Percentiles rank a stretch among this genome's conserved stretches.
phyloP scores from a whole-genome alignment of 371 early-diverging fungal species.

The Rhizomucor miehei region DNA sequence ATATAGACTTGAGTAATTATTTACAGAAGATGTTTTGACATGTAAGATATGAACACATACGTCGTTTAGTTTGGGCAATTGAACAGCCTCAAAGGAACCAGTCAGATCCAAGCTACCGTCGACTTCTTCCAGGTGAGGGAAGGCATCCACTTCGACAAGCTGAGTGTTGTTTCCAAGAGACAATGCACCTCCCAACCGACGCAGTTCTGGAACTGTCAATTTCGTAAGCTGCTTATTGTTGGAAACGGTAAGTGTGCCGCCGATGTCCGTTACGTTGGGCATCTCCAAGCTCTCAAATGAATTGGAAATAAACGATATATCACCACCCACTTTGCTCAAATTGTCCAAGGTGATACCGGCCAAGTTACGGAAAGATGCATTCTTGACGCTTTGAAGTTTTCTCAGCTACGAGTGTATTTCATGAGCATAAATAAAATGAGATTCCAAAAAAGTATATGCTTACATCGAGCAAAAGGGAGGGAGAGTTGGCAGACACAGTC shows the following conservation, averaged over 20 bases:
- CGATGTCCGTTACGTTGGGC: constrained; percentile 34
- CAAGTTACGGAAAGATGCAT: constrained; percentile 41
- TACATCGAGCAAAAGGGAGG: constrained; percentile 30
- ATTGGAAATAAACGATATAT: constrained; percentile 48
- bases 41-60: constrained; percentile 19
- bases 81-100: constrained; percentile 45
- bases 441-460: constrained; percentile 2
- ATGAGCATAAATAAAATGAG: constrained; percentile 30
- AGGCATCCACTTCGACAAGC: constrained; percentile 36
- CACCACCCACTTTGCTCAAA: constrained; percentile 36
- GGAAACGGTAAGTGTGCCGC: constrained; percentile 47
- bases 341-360: constrained; percentile 25
- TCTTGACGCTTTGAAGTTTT: constrained; percentile 18
- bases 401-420: constrained; percentile 26
- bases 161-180: constrained; percentile 45
- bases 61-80: constrained; percentile 37
- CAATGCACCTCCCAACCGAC: constrained; percentile 52
- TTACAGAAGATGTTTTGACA: no score
- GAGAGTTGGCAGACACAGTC: constrained; percentile 45
- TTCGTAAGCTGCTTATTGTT: constrained; percentile 43
- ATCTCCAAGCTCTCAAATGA: constrained; percentile 29
- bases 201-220: constrained; percentile 40
- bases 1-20: no score
- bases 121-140: constrained; percentile 46
- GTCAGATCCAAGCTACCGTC: constrained; percentile 52